A percentile compares a stretch with the other conserved stretches of the same genome.
Evolutionary conservation across 805 yeast genomes (phyloP).

Genomic region (Candida jianshihensis): DNA sequence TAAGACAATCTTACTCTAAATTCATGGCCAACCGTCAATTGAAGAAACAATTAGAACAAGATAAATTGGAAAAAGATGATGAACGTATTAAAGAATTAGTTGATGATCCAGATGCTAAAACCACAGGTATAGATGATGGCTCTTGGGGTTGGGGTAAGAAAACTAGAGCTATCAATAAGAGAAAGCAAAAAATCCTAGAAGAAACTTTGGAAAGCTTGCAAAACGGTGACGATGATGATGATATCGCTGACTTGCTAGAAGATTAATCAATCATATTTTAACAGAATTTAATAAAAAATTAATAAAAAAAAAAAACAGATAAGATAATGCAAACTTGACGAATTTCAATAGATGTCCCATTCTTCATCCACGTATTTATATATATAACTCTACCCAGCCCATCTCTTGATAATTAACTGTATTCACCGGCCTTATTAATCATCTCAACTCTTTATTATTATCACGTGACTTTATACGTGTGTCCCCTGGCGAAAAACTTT

Average conservation of each 20-base stretch:
- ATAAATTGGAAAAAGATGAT: constrained; percentile 14
- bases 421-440: too few species aligned
- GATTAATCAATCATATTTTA: constrained; percentile 24
- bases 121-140: constrained; percentile 30
- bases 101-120: constrained; percentile 31
- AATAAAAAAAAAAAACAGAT: neutral
- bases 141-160: constrained; percentile 78
- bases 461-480: too few species aligned
- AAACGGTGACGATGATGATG: constrained; percentile 50
- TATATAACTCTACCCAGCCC: too few species aligned
- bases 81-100: constrained; percentile 17
- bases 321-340: too few species aligned
- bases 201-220: constrained; percentile 39
- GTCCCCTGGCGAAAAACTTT: too few species aligned
- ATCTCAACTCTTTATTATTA: too few species aligned
- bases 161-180: constrained; percentile 54
- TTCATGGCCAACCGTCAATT: constrained; percentile 53
- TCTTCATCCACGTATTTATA: too few species aligned
- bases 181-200: constrained; percentile 48
- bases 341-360: too few species aligned
- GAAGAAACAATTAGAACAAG: constrained; percentile 40
- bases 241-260: constrained; percentile 61
- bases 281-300: neutral
- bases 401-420: too few species aligned
- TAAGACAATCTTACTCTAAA: constrained; percentile 49